A percentile compares a stretch with the other conserved stretches of the same genome.
phyloP scores from a whole-genome alignment of 2,329 filamentous ascomycete species.

The Pseudohalonectria lignicola region DNA sequence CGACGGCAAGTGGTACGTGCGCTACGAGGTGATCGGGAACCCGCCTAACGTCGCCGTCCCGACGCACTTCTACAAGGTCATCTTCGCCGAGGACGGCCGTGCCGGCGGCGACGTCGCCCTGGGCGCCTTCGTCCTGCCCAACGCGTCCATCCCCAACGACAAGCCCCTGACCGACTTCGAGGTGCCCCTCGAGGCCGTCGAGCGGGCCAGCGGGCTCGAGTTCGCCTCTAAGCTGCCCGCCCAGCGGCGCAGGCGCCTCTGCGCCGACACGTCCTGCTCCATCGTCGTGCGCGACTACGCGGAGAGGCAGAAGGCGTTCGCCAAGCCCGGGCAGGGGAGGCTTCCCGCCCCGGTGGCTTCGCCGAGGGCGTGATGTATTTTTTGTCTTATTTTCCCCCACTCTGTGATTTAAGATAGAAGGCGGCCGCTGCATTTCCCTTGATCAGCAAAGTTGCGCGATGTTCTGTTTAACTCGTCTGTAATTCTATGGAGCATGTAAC shows the following conservation, averaged over 20 bases:
- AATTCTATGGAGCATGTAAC: too few species aligned
- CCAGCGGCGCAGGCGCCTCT: conserved; percentile 66
- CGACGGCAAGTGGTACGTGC: conserved; percentile 92
- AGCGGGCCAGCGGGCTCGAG: conserved; percentile 84
- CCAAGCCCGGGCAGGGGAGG: conserved; percentile 19
- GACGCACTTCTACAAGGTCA: conserved; percentile 99
- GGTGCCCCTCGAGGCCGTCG: conserved; percentile 84
- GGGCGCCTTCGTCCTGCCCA: conserved; percentile 90
- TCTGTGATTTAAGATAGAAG: too few species aligned
- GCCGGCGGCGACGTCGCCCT: conserved; percentile 67
- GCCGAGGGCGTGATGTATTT: too few species aligned
- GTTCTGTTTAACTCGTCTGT: too few species aligned
- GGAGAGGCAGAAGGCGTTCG: conserved; percentile 48
- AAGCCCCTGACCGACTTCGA: conserved; percentile 89
- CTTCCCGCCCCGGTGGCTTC: neutral
- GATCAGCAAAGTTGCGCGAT: too few species aligned
- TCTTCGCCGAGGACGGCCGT: conserved; percentile 80
- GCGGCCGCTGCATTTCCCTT: too few species aligned
- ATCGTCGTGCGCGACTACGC: conserved; percentile 73
- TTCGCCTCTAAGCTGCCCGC: conserved; percentile 73
- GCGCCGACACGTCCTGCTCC: conserved; percentile 75
- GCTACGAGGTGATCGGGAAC: conserved; percentile 89
- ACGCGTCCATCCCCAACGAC: conserved; percentile 75
- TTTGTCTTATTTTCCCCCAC: too few species aligned
- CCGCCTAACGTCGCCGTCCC: conserved; percentile 93